Evolutionary conservation across 2,329 filamentous ascomycete species (phyloP), one percentile per base, ranked within the genome.

Genomic region (Ophiostoma sp.): DNA sequence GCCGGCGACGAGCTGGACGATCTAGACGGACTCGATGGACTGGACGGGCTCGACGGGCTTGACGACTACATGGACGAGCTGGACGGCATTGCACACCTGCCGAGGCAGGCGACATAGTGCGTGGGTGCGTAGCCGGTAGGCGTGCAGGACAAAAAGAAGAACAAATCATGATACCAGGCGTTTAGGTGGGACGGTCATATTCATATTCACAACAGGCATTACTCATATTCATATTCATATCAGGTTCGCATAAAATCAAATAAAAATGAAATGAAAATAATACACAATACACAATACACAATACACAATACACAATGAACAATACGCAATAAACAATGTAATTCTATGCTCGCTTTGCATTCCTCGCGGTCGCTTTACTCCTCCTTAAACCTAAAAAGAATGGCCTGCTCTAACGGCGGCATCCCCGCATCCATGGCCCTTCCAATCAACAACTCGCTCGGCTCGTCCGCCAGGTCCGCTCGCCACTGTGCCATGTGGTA

Each of bases 31-130:
- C 3, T 75, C 76, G 3, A 81, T 31, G 61, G 36, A 69, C 3
- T 75, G 76, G 3, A 81, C 19, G 66, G 45, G 4, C 17, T 69
- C 1, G 79, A 80, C 2, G 83, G 80, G 4, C 86, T 86, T 72
- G 87, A 88, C 77, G 86, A 87, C 76, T 87, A 86, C 77, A 81
- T 88, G 76, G 87, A 88, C 76, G 86, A 88, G 74, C 78, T 88
- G 74, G 87, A 88, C 75, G 87, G 86, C 11, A 87, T 88, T 74
- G 84, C 85, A 7, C 87, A 86, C 79, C 76, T 80, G 48, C 79
- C 78, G 22, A 79, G 80, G 76, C 42, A 48, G 42, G 17, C 42
- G 3, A 19, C 42, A 19, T 48, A 15, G 19, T 77, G 68, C 25
- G 1, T 1, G 2, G 2, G 12, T 28, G 12, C 6, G 11, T 50